Evolutionary conservation across 495 filamentous ascomycete genomes (phyloP).

Genomic region (Trypethelium eluteriae): DNA sequence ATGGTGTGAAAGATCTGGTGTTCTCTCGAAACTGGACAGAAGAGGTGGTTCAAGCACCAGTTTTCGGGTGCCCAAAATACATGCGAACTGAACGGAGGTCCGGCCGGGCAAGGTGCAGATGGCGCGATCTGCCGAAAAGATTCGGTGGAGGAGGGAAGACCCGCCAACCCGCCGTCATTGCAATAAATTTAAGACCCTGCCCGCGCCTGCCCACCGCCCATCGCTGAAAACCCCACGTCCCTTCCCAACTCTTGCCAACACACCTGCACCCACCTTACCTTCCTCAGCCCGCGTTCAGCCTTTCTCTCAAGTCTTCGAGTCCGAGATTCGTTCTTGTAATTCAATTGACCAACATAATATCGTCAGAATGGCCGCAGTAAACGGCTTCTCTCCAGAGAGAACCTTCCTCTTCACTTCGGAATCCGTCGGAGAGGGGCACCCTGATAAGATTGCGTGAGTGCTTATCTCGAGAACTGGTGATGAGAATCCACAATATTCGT

Average conservation of each 20-base stretch:
- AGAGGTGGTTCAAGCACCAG: background rate
- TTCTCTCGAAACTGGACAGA: background rate
- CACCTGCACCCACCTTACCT: too few species aligned
- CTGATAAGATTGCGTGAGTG: slow-evolving; percentile 25
- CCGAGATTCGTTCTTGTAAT: background rate
- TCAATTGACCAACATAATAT: background rate
- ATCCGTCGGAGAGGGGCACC: slow-evolving; percentile 82
- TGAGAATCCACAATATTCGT: slow-evolving; percentile 10
- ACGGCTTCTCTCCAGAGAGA: background rate
- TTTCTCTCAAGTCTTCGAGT: background rate
- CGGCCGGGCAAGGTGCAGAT: background rate
- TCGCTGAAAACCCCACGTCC: slow-evolving; percentile 1
- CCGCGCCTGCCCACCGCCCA: background rate
- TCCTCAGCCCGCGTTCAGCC: background rate
- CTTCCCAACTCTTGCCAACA: background rate
- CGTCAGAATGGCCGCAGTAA: background rate
- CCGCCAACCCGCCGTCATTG: background rate
- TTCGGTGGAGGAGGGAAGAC: background rate
- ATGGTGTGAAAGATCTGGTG: slow-evolving; percentile 15
- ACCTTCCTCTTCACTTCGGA: slow-evolving; percentile 98
- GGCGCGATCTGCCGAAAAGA: background rate
- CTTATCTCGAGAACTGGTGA: slow-evolving; percentile 6
- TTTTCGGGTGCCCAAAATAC: background rate
- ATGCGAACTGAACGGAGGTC: background rate
- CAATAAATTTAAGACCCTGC: background rate